These are phyloP conservation scores for Phytophthora tubulina DNA, from an alignment of 352 stramenopile genomes.

Conservation along the genomic window DNA sequence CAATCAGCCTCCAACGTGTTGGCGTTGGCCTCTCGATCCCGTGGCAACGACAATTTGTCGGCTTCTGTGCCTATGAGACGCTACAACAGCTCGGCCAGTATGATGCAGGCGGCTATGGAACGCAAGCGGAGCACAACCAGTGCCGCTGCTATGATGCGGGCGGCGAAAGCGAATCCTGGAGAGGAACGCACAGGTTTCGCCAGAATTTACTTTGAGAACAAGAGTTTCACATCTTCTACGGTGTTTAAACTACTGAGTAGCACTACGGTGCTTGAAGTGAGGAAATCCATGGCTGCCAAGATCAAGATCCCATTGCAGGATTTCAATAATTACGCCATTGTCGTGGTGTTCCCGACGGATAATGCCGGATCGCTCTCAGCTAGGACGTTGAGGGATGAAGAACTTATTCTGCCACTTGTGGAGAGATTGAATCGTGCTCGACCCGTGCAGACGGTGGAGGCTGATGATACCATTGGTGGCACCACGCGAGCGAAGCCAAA, in stretches of 20 bases:
- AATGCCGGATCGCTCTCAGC: constrained; percentile 67
- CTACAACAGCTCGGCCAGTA: constrained; percentile 42
- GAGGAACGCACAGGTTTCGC: constrained; percentile 78
- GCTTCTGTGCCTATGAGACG: constrained; percentile 40
- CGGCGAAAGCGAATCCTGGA: constrained; percentile 29
- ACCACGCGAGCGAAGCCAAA: constrained; percentile 62
- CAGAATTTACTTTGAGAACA: constrained; percentile 88
- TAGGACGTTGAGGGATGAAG: constrained; percentile 78
- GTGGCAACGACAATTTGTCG: constrained; percentile 27
- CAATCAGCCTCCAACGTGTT: constrained; percentile 48
- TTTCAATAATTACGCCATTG: constrained; percentile 82
- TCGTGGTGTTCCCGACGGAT: constrained; percentile 82
- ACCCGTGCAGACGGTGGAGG: constrained; percentile 46
- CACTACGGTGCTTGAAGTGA: constrained; percentile 80
- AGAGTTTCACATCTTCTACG: constrained; percentile 84
- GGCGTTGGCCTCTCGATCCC: constrained; percentile 28
- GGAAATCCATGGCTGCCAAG: constrained; percentile 84
- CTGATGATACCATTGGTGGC: constrained; percentile 56
- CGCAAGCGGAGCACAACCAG: constrained; percentile 35
- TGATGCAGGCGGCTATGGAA: constrained; percentile 37
- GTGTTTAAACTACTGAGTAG: constrained; percentile 78
- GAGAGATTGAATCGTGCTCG: constrained; percentile 71
- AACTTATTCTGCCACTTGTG: constrained; percentile 79
- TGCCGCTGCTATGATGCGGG: constrained; percentile 32
- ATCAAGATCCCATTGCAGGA: constrained; percentile 76